These are phyloP conservation scores for Porphyrellus sp. DNA, from an alignment of 1,284 basidiomycete genomes.

Conservation along the genomic window DNA sequence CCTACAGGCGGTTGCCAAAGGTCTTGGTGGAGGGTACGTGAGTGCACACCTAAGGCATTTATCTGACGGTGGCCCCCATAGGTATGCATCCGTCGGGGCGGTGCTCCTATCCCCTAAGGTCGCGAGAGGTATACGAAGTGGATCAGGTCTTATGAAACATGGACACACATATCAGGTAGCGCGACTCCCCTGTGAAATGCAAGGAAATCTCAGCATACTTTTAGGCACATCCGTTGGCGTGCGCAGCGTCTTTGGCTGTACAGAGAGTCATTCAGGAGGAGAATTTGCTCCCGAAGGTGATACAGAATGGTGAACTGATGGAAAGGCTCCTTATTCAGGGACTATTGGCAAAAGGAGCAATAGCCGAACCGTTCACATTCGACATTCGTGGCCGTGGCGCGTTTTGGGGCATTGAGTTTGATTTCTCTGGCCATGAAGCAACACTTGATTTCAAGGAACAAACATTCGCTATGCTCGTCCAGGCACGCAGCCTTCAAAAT, in stretches of 20 bases:
- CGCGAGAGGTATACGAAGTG: slow-evolving; percentile 61
- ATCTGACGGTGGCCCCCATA: slow-evolving; percentile 29
- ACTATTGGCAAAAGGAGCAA: slow-evolving; percentile 51
- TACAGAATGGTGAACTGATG: slow-evolving; percentile 60
- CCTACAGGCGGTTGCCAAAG: slow-evolving; percentile 83
- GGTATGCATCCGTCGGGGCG: slow-evolving; percentile 82
- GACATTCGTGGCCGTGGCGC: slow-evolving; percentile 77
- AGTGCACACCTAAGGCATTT: background rate
- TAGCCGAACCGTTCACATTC: slow-evolving; percentile 63
- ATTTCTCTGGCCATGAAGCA: slow-evolving; percentile 47
- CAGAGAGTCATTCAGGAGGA: slow-evolving; percentile 68
- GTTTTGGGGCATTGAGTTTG: slow-evolving; percentile 83
- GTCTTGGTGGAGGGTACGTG: slow-evolving; percentile 77
- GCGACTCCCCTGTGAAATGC: background rate
- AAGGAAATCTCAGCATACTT: slow-evolving; percentile 8
- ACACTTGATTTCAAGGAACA: slow-evolving; percentile 49
- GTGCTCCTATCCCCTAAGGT: slow-evolving; percentile 72
- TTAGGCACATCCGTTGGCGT: slow-evolving; percentile 69
- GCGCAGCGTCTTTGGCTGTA: slow-evolving; percentile 77
- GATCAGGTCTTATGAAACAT: slow-evolving; percentile 73
- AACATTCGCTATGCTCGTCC: slow-evolving; percentile 59
- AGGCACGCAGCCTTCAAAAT: slow-evolving; percentile 62
- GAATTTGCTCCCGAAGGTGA: slow-evolving; percentile 65
- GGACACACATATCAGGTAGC: slow-evolving; percentile 82
- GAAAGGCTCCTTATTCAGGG: slow-evolving; percentile 52